Base-by-base conservation (phyloP, 257 asterid species). In the Ligustrum vulgare region DNA sequence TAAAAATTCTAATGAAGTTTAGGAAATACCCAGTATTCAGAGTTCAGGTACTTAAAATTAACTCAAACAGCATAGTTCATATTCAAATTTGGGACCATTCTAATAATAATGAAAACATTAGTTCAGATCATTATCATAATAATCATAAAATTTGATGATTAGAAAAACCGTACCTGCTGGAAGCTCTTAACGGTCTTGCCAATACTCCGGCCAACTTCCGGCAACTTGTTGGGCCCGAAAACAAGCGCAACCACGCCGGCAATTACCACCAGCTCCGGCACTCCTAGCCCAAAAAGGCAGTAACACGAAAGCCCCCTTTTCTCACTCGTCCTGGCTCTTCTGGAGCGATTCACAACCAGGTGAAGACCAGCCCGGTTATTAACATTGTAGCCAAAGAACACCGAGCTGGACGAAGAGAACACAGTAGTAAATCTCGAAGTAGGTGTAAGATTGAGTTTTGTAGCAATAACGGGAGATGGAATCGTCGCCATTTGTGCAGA, bases 131-230 rank as follows among this genome's bases (percentile, higher is more conserved):
- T 37, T 37, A 8, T 2, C 47, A 39, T 39, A 2, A 9, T 39
- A 39, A 39, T 39, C 15, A 39, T 4, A 39, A 39, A 39, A 39
- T 39, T 39, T 3, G 9, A 9, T 9, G 15, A 39, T 2, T 39
- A 39, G 47, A 39, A 0, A 58, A 69, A 41, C 51, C 8, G 22
- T 10, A 93, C 98, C 98, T 93, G 94, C 49, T 93, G 98, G 74
- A 93, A 93, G 86, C 98, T 89, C 84, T 93, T 91, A 82, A 93
- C 80, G 4, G 98, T 93, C 86, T 88, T 93, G 84, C 98, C 98
- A 75, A 93, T 81, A 69, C 92, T 88, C n/a, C 89, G 84, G 63
- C 98, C 98, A 15, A 91, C 92, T 81, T 93, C 95, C 31, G 97
- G 98, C 85, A 93, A 70, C 87, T 89, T 79, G 65, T 85, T 91